Evolutionary conservation across 148 eudicot genomes (phyloP).

Genomic region (Dianthus caryophyllus): DNA sequence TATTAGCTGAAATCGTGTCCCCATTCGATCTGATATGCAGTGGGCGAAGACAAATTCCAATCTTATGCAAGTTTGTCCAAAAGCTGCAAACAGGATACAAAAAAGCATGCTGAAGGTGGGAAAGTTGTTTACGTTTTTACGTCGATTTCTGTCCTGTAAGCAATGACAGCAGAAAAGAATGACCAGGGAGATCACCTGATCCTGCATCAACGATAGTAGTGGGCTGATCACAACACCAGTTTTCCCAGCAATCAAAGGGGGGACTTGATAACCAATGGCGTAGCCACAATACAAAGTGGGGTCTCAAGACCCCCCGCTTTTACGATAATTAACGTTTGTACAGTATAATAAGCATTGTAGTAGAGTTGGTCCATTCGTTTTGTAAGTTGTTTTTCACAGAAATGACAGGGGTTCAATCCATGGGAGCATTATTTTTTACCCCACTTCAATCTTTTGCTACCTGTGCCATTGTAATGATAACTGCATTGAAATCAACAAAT

Average conservation of each 20-base stretch:
- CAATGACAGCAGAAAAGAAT: not conserved
- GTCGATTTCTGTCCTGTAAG: not conserved
- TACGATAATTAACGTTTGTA: too few relatives aligned
- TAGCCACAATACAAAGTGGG: too few relatives aligned
- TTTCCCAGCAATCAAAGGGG: conserved; percentile 57
- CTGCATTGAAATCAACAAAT: too few relatives aligned
- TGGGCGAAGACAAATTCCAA: conserved; percentile 76
- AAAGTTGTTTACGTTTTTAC: not conserved
- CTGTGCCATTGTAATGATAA: too few relatives aligned
- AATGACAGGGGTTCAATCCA: too few relatives aligned
- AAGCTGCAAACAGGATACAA: conserved; percentile 49
- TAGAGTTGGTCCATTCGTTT: too few relatives aligned
- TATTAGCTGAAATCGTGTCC: conserved; percentile 80
- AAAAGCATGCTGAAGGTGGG: conserved; percentile 1
- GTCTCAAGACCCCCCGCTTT: too few relatives aligned
- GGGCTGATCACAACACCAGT: conserved; percentile 83
- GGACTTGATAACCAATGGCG: conserved; percentile 94
- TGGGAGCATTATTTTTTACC: too few relatives aligned
- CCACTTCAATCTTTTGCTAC: too few relatives aligned
- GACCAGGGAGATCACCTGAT: conserved; percentile 49
- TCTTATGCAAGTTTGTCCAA: conserved; percentile 57
- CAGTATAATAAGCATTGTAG: too few relatives aligned
- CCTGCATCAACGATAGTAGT: conserved; percentile 80
- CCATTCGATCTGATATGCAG: conserved; percentile 92
- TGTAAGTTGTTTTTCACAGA: too few relatives aligned